A percentile compares a stretch with the other conserved stretches of the same genome.
Evolutionary conservation across 2,329 filamentous ascomycete genomes (phyloP).

Genomic region (Ilyonectria sp.): DNA sequence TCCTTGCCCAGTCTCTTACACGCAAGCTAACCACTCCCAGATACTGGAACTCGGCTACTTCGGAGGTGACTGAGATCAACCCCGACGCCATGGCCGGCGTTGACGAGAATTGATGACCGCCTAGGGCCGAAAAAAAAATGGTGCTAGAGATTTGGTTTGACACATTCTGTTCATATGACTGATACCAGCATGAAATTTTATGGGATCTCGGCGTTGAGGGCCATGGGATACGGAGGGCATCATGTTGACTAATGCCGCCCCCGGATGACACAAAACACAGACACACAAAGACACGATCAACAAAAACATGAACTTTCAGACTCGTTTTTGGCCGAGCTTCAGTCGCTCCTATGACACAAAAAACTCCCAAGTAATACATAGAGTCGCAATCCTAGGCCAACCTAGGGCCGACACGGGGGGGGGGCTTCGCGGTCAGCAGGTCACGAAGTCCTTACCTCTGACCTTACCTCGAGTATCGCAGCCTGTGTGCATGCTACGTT

Average conservation of each 20-base stretch:
- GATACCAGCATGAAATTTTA: slow-evolving; percentile 54
- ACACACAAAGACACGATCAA: slow-evolving; percentile 37
- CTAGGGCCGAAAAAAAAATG: slow-evolving; percentile 30
- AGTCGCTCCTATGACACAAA: slow-evolving; percentile 33
- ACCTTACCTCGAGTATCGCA: slow-evolving; percentile 62
- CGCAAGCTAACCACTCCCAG: slow-evolving; percentile 51
- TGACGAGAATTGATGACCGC: slow-evolving; percentile 43
- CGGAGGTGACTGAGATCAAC: slow-evolving; percentile 71
- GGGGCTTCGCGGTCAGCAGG: slow-evolving; percentile 52
- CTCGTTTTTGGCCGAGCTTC: slow-evolving; percentile 9
- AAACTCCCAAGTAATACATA: slow-evolving; percentile 48
- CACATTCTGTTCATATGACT: slow-evolving; percentile 51
- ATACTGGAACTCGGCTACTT: slow-evolving; percentile 74
- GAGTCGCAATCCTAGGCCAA: slow-evolving; percentile 36
- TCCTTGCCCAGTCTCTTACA: neutral
- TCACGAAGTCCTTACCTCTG: slow-evolving; percentile 67
- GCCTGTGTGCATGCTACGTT: slow-evolving; percentile 37
- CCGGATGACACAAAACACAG: slow-evolving; percentile 42
- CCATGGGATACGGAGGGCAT: slow-evolving; percentile 51
- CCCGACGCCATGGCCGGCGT: slow-evolving; percentile 52
- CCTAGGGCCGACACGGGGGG: slow-evolving; percentile 35
- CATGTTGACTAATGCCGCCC: slow-evolving; percentile 49
- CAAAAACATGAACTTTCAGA: slow-evolving; percentile 20
- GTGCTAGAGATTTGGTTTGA: slow-evolving; percentile 47
- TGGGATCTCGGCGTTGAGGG: slow-evolving; percentile 55